A percentile compares a stretch with the other conserved stretches of the same genome.
phyloP scores from a whole-genome alignment of 805 yeast species.

The Lachancea thermotolerans region DNA sequence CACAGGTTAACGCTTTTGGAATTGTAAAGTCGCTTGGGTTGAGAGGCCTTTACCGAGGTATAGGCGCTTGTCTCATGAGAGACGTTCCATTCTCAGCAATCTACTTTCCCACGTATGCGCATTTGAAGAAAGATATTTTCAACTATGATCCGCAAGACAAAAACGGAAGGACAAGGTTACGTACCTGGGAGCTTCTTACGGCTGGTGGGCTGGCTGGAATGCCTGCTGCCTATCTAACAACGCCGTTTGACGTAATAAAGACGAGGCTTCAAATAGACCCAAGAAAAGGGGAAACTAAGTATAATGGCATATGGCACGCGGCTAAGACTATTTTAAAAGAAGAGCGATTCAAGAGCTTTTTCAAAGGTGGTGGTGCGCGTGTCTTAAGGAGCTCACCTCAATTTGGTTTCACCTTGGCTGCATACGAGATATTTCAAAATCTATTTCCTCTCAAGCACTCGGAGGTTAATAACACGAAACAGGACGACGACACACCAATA shows the following conservation, averaged over 20 bases:
- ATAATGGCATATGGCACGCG: constrained; percentile 74
- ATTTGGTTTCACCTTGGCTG: constrained; percentile 96
- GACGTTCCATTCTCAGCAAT: constrained; percentile 97
- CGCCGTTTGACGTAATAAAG: constrained; percentile 95
- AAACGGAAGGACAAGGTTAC: constrained; percentile 50
- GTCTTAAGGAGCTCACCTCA: constrained; percentile 94
- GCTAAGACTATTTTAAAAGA: constrained; percentile 64
- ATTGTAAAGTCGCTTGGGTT: constrained; percentile 77
- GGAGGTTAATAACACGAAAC: neutral
- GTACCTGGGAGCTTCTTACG: constrained; percentile 74
- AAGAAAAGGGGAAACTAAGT: constrained; percentile 67
- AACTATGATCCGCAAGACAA: constrained; percentile 70
- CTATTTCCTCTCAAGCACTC: constrained; percentile 56
- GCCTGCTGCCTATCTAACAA: constrained; percentile 94
- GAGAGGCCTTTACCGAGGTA: constrained; percentile 85
- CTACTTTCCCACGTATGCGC: constrained; percentile 95
- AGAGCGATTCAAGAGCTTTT: constrained; percentile 81
- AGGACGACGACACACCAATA: constrained; percentile 17
- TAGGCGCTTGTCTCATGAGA: constrained; percentile 81
- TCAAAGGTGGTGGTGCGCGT: constrained; percentile 95
- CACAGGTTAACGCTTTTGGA: constrained; percentile 40
- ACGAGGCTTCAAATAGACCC: constrained; percentile 87
- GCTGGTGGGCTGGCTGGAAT: constrained; percentile 97
- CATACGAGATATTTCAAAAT: constrained; percentile 83
- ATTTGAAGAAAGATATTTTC: constrained; percentile 75